phyloP scores from a whole-genome alignment of 2,329 filamentous ascomycete species.

The Sporothrix sp. region DNA sequence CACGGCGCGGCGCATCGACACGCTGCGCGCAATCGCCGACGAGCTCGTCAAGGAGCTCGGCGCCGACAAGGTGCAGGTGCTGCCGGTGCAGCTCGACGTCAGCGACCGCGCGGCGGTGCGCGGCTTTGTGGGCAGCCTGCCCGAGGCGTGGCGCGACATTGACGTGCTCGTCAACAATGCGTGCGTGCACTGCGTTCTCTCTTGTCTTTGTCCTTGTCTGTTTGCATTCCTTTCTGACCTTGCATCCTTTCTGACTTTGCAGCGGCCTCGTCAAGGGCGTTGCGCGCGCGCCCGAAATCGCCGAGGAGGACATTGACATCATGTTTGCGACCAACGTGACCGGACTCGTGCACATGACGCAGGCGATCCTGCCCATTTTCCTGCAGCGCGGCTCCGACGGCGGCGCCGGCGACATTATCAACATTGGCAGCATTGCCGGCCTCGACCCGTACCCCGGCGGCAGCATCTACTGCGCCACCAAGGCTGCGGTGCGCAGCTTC shows the following conservation, averaged over 20 bases:
- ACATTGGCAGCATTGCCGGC: slow-evolving; percentile 85
- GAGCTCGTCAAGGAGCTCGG: slow-evolving; percentile 71
- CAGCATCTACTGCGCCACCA: slow-evolving; percentile 87
- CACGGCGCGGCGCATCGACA: slow-evolving; percentile 77
- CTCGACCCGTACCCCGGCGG: slow-evolving; percentile 78
- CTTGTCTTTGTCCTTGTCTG: neutral
- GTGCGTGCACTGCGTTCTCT: slow-evolving; percentile 40
- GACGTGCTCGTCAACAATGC: slow-evolving; percentile 94
- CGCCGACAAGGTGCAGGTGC: slow-evolving; percentile 76
- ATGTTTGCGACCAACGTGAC: slow-evolving; percentile 95
- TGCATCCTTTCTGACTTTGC: neutral
- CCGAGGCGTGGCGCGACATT: slow-evolving; percentile 73
- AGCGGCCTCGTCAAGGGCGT: slow-evolving; percentile 86
- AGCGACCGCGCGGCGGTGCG: slow-evolving; percentile 67
- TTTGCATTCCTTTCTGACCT: neutral
- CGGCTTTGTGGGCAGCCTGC: slow-evolving; percentile 61
- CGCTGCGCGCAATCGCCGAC: slow-evolving; percentile 62
- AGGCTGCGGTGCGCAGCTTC: slow-evolving; percentile 78
- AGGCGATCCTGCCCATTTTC: slow-evolving; percentile 77
- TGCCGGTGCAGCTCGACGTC: slow-evolving; percentile 78
- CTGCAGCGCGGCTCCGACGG: slow-evolving; percentile 58
- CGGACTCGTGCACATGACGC: slow-evolving; percentile 92
- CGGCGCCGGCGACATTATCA: slow-evolving; percentile 87
- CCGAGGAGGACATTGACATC: slow-evolving; percentile 66
- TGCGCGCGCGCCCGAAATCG: slow-evolving; percentile 75